A percentile compares a stretch with the other conserved stretches of the same genome.
Conservation (phyloP, 2,329 filamentous ascomycete species). For the Cadophora sp. region DNA sequence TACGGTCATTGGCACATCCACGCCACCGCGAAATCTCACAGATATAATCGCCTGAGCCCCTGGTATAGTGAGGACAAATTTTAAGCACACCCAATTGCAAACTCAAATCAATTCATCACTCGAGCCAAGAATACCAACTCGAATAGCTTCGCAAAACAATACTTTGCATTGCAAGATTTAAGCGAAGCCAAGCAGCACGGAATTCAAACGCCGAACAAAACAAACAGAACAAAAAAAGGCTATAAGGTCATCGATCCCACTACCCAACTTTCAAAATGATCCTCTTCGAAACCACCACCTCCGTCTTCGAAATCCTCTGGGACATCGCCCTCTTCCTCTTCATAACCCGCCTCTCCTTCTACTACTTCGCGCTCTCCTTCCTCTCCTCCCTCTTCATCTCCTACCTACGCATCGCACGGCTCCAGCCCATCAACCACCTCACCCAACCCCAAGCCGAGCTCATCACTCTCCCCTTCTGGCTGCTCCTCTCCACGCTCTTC, state of each 20-base stretch:
- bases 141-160: too few relatives aligned
- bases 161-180: too few relatives aligned
- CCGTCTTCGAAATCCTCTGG: conserved; percentile 19
- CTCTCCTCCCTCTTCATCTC: conserved; percentile 31
- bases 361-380: conserved; percentile 44
- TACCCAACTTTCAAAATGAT: conserved; percentile 12
- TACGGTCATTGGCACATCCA: background rate
- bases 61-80: background rate
- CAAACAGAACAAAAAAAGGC: background rate
- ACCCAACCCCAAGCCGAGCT: conserved; percentile 31
- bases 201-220: background rate
- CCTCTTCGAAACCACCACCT: conserved; percentile 24
- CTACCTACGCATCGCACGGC: conserved; percentile 30
- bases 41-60: background rate
- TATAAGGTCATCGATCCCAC: too few relatives aligned
- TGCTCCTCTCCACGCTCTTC: conserved; percentile 37
- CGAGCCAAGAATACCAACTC: too few relatives aligned
- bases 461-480: conserved; percentile 26
- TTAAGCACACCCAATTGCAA: too few relatives aligned
- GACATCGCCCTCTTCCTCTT: conserved; percentile 35
- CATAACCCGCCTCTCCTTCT: conserved; percentile 43
- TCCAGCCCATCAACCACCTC: conserved; percentile 31
- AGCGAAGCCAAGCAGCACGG: background rate
- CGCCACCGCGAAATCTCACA: background rate
- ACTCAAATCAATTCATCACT: too few relatives aligned